Evolutionary conservation across 495 filamentous ascomycete genomes (phyloP).

Genomic region (Evansstolkia leycettana): DNA sequence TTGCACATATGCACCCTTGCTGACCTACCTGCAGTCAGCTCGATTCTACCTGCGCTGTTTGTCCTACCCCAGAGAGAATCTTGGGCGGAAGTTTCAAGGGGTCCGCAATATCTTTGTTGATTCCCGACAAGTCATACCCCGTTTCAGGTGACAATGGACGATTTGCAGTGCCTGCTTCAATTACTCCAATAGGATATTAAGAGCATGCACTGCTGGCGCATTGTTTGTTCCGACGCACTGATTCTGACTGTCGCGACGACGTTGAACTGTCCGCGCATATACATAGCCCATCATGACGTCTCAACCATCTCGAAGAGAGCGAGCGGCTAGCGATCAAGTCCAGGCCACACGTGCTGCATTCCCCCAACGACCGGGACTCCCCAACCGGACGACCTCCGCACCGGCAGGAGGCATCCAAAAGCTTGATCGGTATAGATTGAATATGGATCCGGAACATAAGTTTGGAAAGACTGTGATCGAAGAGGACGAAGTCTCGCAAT

Average conservation of each 20-base stretch:
- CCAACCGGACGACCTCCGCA: constrained; percentile 22
- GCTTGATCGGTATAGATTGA: constrained; percentile 12
- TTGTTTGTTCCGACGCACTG: constrained; percentile 10
- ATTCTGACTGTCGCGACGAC: neutral
- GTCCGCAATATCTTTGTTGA: constrained; percentile 1
- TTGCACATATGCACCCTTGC: too few relatives aligned
- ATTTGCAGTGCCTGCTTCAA: constrained; percentile 10
- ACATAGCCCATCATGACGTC: constrained; percentile 1
- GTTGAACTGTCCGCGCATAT: too few relatives aligned
- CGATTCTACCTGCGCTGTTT: too few relatives aligned
- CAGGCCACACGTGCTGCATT: constrained; percentile 11
- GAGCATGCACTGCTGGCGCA: constrained; percentile 12
- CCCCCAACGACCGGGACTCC: constrained; percentile 19
- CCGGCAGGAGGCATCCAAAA: constrained; percentile 18
- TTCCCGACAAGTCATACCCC: neutral
- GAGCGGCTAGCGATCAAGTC: constrained; percentile 22
- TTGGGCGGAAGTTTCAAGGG: too few relatives aligned
- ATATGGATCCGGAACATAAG: constrained; percentile 9
- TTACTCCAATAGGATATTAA: constrained; percentile 17
- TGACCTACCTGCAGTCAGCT: too few relatives aligned
- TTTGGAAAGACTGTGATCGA: constrained; percentile 20
- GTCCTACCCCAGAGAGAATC: too few relatives aligned
- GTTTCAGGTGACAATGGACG: constrained; percentile 25
- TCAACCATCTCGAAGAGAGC: constrained; percentile 14
- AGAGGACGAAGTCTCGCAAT: constrained; percentile 18